Percentiles rank a stretch among this genome's conserved stretches.
Evolutionary conservation across 257 asterid genomes (phyloP).

Genomic region (Prunella vulgaris): DNA sequence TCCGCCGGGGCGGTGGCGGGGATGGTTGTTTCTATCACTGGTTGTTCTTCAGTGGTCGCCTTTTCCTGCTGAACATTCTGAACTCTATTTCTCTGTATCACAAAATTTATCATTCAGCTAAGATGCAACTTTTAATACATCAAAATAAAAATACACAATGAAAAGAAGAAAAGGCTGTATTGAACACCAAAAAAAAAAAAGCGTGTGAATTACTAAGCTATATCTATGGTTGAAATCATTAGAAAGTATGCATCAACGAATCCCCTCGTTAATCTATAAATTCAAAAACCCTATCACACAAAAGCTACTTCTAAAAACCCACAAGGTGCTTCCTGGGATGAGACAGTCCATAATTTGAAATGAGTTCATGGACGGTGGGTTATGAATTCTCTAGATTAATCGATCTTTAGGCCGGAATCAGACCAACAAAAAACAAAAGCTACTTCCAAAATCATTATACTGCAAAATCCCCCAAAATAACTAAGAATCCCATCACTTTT

Average conservation of each 20-base stretch:
- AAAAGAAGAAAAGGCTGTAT: neutral
- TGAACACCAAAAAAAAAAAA: neutral
- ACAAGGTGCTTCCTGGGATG: too few relatives aligned
- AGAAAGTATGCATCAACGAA: too few relatives aligned
- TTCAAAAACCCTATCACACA: conserved; percentile 4
- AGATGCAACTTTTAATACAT: neutral
- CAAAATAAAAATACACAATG: neutral
- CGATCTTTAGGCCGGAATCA: too few relatives aligned
- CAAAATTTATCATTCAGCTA: conserved; percentile 18
- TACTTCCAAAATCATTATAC: neutral
- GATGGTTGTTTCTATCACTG: conserved; percentile 33
- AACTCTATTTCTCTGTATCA: conserved; percentile 52
- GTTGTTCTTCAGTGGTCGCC: conserved; percentile 33
- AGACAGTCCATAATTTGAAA: too few relatives aligned
- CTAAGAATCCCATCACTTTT: neutral
- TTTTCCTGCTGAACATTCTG: conserved; percentile 37
- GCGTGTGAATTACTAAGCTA: neutral
- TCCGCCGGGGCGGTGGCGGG: conserved; percentile 6
- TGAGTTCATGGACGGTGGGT: too few relatives aligned
- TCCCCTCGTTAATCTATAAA: conserved; percentile 7
- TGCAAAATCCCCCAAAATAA: neutral
- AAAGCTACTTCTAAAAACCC: conserved; percentile 6
- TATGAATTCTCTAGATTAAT: too few relatives aligned
- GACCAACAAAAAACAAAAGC: too few relatives aligned
- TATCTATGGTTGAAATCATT: neutral